Evolutionary conservation across 73 alveolate species (phyloP), one percentile per base, ranked within the genome.

Genomic region (Paramecium biaurelia): DNA sequence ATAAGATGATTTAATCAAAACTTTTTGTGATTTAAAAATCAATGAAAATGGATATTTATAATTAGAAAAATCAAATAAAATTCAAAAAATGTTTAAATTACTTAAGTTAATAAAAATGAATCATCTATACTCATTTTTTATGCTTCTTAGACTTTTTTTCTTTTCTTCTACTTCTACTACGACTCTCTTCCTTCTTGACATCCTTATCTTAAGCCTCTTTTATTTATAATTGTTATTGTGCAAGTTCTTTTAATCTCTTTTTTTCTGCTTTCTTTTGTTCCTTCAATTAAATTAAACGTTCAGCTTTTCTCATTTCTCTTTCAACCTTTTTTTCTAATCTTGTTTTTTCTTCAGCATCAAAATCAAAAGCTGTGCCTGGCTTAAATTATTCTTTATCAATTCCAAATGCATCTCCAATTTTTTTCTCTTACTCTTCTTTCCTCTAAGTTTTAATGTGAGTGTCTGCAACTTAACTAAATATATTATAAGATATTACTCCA

Each of bases 351-450:
- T 96, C 96, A 23, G 95, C 92, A 38, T 97, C 99, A 57, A 95
- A 74, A 92, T 98, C 99, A 90, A 98, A 98, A 1, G 99, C 99
- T 38, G 95, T 95, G 30, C 99, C 99, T 23, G 96, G 95, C 85
- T 96, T 95, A 95, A 95, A 97, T 34, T 95, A 93, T 15, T 96
- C 58, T 34, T 23, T 95, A 53, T 93, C 92, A n/a, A 98, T 97
- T 18, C 95, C 95, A 76, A 98, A 93, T 1, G 99, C 99, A 70
- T 94, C 90, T 57, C 88, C 94, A 42, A 98, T 63, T 93, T 93
- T 93, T 63, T 92, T 94, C 96, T 96, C 97, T 35, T 96, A 94
- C 70, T 90, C 93, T 85, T 95, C 97, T 85, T 98, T 98, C 70
- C 93, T 94, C 92, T 94, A 53, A 30, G 96, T 96, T 58, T 94